Evolutionary conservation across 2,329 filamentous ascomycete genomes (phyloP).

Genomic region (Fusarium nisikadoi): DNA sequence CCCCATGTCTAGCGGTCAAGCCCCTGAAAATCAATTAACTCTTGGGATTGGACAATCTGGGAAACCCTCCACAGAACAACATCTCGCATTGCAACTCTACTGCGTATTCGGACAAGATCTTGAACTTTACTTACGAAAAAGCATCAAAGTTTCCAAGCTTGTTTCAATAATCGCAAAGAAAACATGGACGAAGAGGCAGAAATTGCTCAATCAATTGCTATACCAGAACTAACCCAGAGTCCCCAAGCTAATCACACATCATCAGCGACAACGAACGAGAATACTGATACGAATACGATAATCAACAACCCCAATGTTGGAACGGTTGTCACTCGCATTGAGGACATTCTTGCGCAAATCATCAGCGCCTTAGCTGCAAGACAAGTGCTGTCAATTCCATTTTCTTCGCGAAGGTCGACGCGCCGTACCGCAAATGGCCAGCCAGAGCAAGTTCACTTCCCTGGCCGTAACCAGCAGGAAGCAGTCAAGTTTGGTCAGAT

Average conservation of each 20-base stretch:
- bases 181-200: conserved; percentile 6
- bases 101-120: conserved; percentile 22
- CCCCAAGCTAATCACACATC: background rate
- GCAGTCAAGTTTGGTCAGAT: conserved; percentile 62
- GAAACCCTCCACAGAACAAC: conserved; percentile 10
- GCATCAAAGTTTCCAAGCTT: background rate
- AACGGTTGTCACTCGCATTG: conserved; percentile 50
- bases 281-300: conserved; percentile 42
- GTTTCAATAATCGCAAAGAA: background rate
- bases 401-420: conserved; percentile 38
- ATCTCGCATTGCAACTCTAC: background rate
- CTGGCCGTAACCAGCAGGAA: conserved; percentile 59
- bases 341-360: conserved; percentile 48
- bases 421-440: conserved; percentile 12
- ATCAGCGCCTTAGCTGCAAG: conserved; percentile 42
- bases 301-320: conserved; percentile 29
- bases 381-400: conserved; percentile 44
- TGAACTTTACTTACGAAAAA: background rate
- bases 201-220: conserved; percentile 13
- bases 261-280: background rate
- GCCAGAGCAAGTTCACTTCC: conserved; percentile 53
- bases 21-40: conserved; percentile 26
- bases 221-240: conserved; percentile 7
- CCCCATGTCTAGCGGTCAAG: conserved; percentile 36
- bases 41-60: conserved; percentile 8